phyloP scores from a whole-genome alignment of 371 early-diverging fungal species.

The Mortierella sp. region DNA sequence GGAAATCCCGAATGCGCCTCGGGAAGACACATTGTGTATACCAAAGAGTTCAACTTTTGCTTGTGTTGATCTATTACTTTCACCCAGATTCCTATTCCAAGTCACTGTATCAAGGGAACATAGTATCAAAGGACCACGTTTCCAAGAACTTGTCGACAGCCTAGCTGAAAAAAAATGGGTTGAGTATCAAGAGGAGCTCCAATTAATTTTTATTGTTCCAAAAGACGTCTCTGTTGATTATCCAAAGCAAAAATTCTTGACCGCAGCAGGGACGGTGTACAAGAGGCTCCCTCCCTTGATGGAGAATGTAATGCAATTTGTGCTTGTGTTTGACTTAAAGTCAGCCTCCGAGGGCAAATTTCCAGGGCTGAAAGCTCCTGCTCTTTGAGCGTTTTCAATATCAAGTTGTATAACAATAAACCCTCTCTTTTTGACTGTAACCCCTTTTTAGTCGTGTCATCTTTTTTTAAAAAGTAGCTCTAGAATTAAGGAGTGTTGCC shows the following conservation, averaged over 20 bases:
- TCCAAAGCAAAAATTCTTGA: conserved; percentile 22
- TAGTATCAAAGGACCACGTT: conserved; percentile 14
- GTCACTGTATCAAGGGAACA: conserved; percentile 18
- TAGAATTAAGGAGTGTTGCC: too few relatives aligned
- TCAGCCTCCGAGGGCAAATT: too few relatives aligned
- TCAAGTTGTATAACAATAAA: too few relatives aligned
- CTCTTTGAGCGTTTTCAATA: too few relatives aligned
- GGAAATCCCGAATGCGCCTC: neutral
- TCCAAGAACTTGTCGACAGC: conserved; percentile 5
- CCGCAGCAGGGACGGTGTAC: conserved; percentile 15
- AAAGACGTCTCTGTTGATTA: conserved; percentile 9
- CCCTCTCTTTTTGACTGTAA: too few relatives aligned
- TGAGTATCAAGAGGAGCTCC: conserved; percentile 15
- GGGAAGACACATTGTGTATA: conserved; percentile 8
- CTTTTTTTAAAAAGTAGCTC: too few relatives aligned
- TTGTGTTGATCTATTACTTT: conserved; percentile 17
- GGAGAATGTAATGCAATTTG: conserved; percentile 20
- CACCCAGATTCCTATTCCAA: conserved; percentile 19
- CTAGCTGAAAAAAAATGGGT: conserved; percentile 6
- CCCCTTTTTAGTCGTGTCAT: too few relatives aligned
- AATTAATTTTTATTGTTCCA: conserved; percentile 27
- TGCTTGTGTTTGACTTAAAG: neutral
- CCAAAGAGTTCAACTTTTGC: conserved; percentile 16
- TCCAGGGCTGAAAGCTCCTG: too few relatives aligned
- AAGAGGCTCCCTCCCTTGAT: conserved; percentile 1